Percentiles rank a stretch among this genome's conserved stretches.
phyloP scores from a whole-genome alignment of 2,329 filamentous ascomycete species.

The Magnaporthiopsis poae region DNA sequence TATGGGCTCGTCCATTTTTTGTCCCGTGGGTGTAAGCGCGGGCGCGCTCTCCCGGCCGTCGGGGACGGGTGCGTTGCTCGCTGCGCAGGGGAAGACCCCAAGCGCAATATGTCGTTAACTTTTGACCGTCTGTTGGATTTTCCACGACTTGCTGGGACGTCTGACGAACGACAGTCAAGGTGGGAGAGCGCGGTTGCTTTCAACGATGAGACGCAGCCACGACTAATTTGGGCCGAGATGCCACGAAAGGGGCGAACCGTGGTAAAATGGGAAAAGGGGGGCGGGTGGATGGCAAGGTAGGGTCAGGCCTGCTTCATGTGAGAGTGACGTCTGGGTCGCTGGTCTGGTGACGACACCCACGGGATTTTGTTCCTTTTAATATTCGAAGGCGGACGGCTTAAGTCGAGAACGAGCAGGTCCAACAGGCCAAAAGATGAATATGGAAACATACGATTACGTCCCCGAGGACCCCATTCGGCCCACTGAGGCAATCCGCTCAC shows the following conservation, averaged over 20 bases:
- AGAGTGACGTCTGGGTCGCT: background rate
- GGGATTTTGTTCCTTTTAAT: background rate
- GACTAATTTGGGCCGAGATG: background rate
- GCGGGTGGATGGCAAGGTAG: background rate
- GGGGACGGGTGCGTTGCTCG: background rate
- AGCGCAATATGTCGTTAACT: background rate
- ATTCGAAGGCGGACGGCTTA: too few relatives aligned
- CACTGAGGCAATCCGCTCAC: background rate
- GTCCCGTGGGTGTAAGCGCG: background rate
- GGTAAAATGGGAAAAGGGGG: background rate
- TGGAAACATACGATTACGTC: background rate
- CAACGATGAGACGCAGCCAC: background rate
- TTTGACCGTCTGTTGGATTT: background rate
- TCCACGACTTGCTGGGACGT: background rate
- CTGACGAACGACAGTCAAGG: background rate
- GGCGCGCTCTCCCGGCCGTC: background rate
- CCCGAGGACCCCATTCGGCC: background rate
- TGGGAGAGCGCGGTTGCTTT: background rate
- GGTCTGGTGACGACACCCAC: background rate
- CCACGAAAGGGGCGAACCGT: background rate
- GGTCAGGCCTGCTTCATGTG: background rate
- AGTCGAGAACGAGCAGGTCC: too few relatives aligned
- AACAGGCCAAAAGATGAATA: background rate
- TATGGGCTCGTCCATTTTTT: conserved; percentile 15
- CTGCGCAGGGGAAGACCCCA: background rate